Conservation (phyloP, 2,329 filamentous ascomycete genomes). For the Xylariaceae sp. region DNA sequence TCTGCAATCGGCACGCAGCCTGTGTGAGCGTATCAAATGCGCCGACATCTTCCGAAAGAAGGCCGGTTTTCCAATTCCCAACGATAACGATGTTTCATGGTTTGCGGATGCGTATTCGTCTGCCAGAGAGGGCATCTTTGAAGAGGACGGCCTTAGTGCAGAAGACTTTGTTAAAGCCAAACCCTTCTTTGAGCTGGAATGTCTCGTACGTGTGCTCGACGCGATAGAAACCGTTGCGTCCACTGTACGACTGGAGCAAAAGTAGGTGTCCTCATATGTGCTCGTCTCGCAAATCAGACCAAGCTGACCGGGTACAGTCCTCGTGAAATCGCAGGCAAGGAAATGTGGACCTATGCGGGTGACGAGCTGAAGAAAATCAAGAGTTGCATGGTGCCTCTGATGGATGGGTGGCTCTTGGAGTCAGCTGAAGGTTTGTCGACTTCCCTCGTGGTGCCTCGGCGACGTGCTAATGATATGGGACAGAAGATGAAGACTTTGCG, state of each 20-base stretch:
- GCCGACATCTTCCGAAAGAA: constrained; percentile 44
- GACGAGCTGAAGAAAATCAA: constrained; percentile 53
- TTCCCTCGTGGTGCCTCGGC: background rate
- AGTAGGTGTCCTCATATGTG: constrained; percentile 41
- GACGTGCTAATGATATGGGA: constrained; percentile 11
- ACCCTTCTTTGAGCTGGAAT: constrained; percentile 67
- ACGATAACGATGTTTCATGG: constrained; percentile 34
- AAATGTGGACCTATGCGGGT: constrained; percentile 55
- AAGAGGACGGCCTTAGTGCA: constrained; percentile 36
- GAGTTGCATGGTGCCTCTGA: constrained; percentile 57
- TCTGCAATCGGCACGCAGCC: constrained; percentile 52
- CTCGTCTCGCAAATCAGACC: background rate
- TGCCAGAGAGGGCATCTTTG: constrained; percentile 23
- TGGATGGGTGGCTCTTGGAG: constrained; percentile 61
- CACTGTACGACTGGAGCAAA: constrained; percentile 48
- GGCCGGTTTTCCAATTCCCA: constrained; percentile 30
- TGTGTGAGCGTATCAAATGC: constrained; percentile 52
- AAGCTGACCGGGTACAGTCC: constrained; percentile 34
- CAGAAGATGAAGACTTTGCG: constrained; percentile 59
- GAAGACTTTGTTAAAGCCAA: constrained; percentile 52
- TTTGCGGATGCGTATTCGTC: constrained; percentile 29
- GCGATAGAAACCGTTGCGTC: constrained; percentile 65
- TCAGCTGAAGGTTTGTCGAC: constrained; percentile 51
- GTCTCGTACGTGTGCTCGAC: constrained; percentile 63
- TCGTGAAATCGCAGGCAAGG: constrained; percentile 34